A percentile compares a stretch with the other conserved stretches of the same genome.
phyloP scores from a whole-genome alignment of 345 rosid species.

The thale cress (Arabidopsis thaliana) region DNA sequence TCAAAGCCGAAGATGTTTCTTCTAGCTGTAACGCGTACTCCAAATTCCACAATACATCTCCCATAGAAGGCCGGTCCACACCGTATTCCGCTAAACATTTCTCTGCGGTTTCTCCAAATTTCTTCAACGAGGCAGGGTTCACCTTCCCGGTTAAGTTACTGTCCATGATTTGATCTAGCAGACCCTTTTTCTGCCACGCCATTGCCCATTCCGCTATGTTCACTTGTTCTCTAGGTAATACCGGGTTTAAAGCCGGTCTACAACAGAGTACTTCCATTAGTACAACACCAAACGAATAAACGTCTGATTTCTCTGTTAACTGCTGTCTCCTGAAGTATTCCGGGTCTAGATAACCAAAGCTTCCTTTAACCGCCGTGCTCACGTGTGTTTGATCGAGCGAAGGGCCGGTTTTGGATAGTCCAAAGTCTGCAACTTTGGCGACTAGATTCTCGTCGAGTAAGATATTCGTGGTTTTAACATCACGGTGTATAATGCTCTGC shows the following conservation, averaged over 20 bases:
- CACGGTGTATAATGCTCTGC: conserved; percentile 97
- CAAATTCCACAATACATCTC: conserved; percentile 97
- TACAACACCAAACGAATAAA: conserved; percentile 97
- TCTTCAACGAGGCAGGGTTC: conserved; percentile 88
- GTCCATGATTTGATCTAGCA: conserved; percentile 97
- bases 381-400: conserved; percentile 94
- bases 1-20: conserved; percentile 84
- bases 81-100: conserved; percentile 96
- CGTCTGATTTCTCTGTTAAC: conserved; percentile 95
- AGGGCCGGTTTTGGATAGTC: conserved; percentile 96
- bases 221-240: conserved; percentile 94
- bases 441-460: conserved; percentile 91
- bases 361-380: conserved; percentile 99
- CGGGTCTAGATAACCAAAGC: conserved; percentile 97
- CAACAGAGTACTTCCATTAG: conserved; percentile 97
- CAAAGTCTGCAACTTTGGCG: conserved; percentile 98
- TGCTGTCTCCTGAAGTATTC: conserved; percentile 99
- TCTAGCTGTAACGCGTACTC: conserved; percentile 95
- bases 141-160: conserved; percentile 80
- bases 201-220: conserved; percentile 99
- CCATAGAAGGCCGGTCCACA: conserved; percentile 94
- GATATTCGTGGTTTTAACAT: conserved; percentile 97
- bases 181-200: conserved; percentile 95
- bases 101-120: conserved; percentile 97
- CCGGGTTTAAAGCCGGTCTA: conserved; percentile 96